A percentile compares a stretch with the other conserved stretches of the same genome.
Evolutionary conservation across 345 rosid genomes (phyloP).

Genomic region (Populus euphratica): DNA sequence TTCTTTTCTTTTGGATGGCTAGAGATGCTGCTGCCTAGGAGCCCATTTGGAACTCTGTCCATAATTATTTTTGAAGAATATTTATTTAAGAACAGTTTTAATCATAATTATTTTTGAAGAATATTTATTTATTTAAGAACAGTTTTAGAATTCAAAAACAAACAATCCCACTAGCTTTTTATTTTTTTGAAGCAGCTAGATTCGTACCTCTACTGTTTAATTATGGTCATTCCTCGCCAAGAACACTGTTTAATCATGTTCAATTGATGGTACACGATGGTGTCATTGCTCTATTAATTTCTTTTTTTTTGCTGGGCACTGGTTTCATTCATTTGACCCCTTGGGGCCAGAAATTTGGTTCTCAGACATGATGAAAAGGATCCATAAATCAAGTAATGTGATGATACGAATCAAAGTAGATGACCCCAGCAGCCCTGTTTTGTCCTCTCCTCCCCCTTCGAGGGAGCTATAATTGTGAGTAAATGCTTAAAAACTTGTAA

Average conservation of each 20-base stretch:
- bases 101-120: too few relatives aligned
- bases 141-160: too few relatives aligned
- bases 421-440: background rate
- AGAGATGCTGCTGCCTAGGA: background rate
- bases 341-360: constrained; percentile 2
- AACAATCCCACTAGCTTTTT: background rate
- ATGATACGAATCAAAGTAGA: background rate
- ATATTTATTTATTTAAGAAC: too few relatives aligned
- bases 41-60: too few relatives aligned
- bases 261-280: background rate
- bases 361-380: background rate
- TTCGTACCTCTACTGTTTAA: background rate
- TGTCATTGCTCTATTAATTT: background rate
- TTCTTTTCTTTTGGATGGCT: background rate
- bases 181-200: background rate
- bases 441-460: background rate
- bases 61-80: too few relatives aligned
- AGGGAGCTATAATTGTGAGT: background rate
- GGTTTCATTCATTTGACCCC: constrained; percentile 7
- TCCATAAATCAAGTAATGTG: background rate
- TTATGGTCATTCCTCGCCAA: background rate
- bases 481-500: background rate
- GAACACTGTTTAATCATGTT: constrained; percentile 8
- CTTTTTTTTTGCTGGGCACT: background rate
- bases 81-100: too few relatives aligned